Percentiles rank a stretch among this genome's conserved stretches.
Evolutionary conservation across 129 eudicot species (phyloP).

Genomic region (Flaveria sonorensis): DNA sequence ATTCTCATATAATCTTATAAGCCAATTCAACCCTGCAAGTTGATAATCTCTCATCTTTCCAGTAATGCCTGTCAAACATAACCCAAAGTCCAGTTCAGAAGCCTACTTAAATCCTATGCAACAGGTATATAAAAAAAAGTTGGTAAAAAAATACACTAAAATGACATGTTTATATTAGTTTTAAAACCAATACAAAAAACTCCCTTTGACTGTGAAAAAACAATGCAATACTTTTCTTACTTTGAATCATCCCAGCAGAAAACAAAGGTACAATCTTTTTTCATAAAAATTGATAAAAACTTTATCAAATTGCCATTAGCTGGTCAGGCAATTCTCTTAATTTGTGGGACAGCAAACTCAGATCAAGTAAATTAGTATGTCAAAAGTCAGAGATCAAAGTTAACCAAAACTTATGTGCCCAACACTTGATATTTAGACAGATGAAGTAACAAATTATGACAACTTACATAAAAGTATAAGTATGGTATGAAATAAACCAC

Average conservation of each 20-base stretch:
- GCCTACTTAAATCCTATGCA: neutral
- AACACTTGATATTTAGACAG: neutral
- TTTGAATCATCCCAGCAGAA: neutral
- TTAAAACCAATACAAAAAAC: neutral
- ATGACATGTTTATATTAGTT: neutral
- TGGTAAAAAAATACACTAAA: neutral
- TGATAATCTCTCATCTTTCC: constrained; percentile 99
- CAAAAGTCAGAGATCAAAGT: neutral
- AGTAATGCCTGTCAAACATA: constrained; percentile 62
- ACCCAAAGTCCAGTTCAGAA: constrained; percentile 1
- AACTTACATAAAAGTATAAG: no score
- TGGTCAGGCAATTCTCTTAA: neutral
- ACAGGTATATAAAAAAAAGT: neutral
- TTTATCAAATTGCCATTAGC: neutral
- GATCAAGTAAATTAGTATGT: neutral
- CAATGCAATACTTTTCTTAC: neutral
- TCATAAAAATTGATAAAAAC: neutral
- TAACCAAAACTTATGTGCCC: neutral
- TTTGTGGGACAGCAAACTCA: neutral
- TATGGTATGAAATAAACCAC: neutral
- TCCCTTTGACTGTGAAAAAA: neutral
- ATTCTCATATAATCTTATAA: constrained; percentile 87
- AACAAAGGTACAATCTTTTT: neutral
- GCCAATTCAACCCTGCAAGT: constrained; percentile 99
- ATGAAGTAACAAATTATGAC: neutral